These are phyloP conservation scores for Monosporascus sp. DNA, from an alignment of 2,329 filamentous ascomycete species.

Conservation along the genomic window DNA sequence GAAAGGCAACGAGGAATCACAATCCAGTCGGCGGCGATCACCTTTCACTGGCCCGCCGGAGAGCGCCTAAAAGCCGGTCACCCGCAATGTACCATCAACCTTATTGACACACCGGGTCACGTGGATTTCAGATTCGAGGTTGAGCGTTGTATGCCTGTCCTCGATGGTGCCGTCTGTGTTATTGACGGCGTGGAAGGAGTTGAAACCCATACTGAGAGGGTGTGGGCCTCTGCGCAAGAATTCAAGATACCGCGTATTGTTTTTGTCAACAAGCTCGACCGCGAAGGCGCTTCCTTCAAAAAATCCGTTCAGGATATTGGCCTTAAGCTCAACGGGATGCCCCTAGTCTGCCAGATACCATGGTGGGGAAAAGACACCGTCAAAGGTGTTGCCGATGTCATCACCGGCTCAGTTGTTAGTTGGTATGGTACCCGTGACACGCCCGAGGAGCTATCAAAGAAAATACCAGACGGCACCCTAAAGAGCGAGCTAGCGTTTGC, in stretches of 20 bases:
- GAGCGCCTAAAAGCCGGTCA: slow-evolving; percentile 25
- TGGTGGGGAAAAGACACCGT: slow-evolving; percentile 85
- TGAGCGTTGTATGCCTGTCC: slow-evolving; percentile 77
- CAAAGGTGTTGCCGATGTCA: slow-evolving; percentile 77
- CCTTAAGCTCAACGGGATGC: slow-evolving; percentile 73
- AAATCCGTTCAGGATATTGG: slow-evolving; percentile 83
- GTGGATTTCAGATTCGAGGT: slow-evolving; percentile 98
- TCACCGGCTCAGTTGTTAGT: slow-evolving; percentile 67
- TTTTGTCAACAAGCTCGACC: slow-evolving; percentile 81
- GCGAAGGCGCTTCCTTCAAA: slow-evolving; percentile 76
- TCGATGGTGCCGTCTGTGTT: slow-evolving; percentile 89
- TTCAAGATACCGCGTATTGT: slow-evolving; percentile 80
- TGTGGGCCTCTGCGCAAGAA: slow-evolving; percentile 84
- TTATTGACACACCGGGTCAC: slow-evolving; percentile 95
- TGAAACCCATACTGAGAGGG: slow-evolving; percentile 93
- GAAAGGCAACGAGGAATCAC: slow-evolving; percentile 92
- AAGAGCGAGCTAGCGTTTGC: slow-evolving; percentile 69
- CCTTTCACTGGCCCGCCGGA: slow-evolving; percentile 76
- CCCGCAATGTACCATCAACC: slow-evolving; percentile 59
- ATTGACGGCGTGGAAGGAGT: slow-evolving; percentile 90
- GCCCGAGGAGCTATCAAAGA: slow-evolving; percentile 39
- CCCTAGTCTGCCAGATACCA: slow-evolving; percentile 88
- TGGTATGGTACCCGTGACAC: slow-evolving; percentile 52
- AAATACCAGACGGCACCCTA: slow-evolving; percentile 44
- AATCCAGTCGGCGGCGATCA: slow-evolving; percentile 95